These are phyloP conservation scores for Pseudopyricularia cyperi DNA, from an alignment of 2,329 filamentous ascomycete species.

Conservation along the genomic window DNA sequence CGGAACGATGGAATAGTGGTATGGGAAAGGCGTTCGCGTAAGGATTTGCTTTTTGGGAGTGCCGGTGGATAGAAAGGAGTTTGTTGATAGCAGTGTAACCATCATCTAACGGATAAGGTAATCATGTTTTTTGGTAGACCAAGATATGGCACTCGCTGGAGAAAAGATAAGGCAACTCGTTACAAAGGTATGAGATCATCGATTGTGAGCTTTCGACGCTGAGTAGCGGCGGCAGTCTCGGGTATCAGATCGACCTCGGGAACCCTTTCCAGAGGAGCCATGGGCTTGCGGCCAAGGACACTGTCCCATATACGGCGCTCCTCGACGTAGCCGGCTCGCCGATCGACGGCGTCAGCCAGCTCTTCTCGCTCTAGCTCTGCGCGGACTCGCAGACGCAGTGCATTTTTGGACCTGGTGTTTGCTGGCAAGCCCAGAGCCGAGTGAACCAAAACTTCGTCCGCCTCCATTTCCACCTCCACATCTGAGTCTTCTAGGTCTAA, in stretches of 20 bases:
- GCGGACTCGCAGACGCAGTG: slow-evolving; percentile 23
- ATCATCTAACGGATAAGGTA: too few species aligned
- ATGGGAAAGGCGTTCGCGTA: slow-evolving; percentile 42
- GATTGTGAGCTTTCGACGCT: slow-evolving; percentile 1
- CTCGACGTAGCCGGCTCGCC: slow-evolving; percentile 22
- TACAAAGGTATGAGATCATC: slow-evolving; percentile 8
- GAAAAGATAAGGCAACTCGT: slow-evolving; percentile 4
- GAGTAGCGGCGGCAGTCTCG: background rate
- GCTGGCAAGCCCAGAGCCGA: slow-evolving; percentile 26
- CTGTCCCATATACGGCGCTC: slow-evolving; percentile 30
- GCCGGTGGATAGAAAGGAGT: slow-evolving; percentile 16
- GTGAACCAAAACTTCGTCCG: slow-evolving; percentile 27
- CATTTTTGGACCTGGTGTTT: slow-evolving; percentile 18
- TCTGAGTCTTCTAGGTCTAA: background rate
- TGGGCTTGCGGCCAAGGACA: slow-evolving; percentile 24
- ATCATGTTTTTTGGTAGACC: background rate
- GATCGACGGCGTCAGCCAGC: slow-evolving; percentile 29
- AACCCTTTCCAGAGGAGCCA: background rate
- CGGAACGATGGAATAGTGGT: slow-evolving; percentile 34
- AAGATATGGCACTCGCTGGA: background rate
- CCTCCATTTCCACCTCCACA: slow-evolving; percentile 16
- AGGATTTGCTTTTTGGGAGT: slow-evolving; percentile 43
- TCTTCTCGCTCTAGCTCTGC: slow-evolving; percentile 27
- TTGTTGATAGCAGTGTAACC: background rate
- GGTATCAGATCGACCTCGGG: background rate